Percentiles rank a stretch among this genome's conserved stretches.
Evolutionary conservation across 805 yeast species (phyloP).

Genomic region (Yamadazyma kitorensis): DNA sequence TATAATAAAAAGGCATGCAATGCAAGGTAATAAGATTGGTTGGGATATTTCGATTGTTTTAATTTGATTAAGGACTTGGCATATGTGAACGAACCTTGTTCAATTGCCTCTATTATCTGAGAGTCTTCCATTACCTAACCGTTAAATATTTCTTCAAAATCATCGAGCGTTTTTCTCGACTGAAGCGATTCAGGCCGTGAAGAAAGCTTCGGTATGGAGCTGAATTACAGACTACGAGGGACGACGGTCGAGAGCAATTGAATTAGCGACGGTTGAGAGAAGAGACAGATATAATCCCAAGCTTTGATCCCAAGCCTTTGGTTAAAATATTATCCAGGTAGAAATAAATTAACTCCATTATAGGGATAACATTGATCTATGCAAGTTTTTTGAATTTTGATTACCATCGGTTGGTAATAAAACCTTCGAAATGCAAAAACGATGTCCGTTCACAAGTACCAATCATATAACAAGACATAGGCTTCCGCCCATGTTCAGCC

Average conservation of each 20-base stretch:
- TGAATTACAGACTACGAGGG: too few species aligned
- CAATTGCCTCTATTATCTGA: slow-evolving; percentile 40
- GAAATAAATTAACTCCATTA: slow-evolving; percentile 18
- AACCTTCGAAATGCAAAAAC: slow-evolving; percentile 20
- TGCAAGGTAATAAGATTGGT: slow-evolving; percentile 52
- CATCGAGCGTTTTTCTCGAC: too few species aligned
- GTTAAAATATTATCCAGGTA: slow-evolving; percentile 12
- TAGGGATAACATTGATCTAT: slow-evolving; percentile 15
- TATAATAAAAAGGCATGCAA: slow-evolving; percentile 35
- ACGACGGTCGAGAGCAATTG: too few species aligned
- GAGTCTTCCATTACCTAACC: slow-evolving; percentile 12
- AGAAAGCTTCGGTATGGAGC: too few species aligned
- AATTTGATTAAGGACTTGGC: slow-evolving; percentile 51
- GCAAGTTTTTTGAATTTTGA: slow-evolving; percentile 19
- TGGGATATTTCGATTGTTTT: slow-evolving; percentile 55
- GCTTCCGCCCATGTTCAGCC: too few species aligned
- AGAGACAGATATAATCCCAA: slow-evolving; percentile 9
- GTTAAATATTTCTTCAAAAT: not conserved
- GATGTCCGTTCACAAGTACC: too few species aligned
- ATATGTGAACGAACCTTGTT: slow-evolving; percentile 49
- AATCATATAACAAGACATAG: too few species aligned
- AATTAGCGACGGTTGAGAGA: not conserved
- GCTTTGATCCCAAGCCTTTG: slow-evolving; percentile 27
- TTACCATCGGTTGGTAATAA: slow-evolving; percentile 14
- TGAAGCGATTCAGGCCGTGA: too few species aligned